Conservation (phyloP, 345 rosid species). For the Geranium brycei region DNA sequence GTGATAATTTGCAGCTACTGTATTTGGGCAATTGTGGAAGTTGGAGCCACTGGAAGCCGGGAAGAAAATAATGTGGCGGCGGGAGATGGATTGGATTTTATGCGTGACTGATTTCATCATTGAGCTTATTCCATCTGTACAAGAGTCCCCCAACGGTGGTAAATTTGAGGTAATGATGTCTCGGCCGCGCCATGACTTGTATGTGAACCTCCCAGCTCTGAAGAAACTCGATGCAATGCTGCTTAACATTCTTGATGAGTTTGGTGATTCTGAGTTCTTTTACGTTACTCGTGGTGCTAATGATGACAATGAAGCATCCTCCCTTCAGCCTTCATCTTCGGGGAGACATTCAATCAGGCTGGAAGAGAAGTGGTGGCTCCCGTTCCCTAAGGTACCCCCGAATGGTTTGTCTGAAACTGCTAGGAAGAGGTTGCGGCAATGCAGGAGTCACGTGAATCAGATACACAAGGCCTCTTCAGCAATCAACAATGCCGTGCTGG, state of each 20-base stretch:
- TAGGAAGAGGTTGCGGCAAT: constrained; percentile 38
- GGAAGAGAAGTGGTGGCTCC: constrained; percentile 54
- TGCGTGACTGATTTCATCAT: constrained; percentile 77
- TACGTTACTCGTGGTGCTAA: constrained; percentile 32
- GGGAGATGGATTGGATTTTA: constrained; percentile 84
- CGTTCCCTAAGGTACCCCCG: constrained; percentile 34
- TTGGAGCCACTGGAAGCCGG: constrained; percentile 73
- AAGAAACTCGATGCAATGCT: constrained; percentile 48
- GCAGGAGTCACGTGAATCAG: constrained; percentile 37
- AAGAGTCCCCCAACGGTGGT: constrained; percentile 46
- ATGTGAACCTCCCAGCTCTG: constrained; percentile 45
- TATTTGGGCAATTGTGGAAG: constrained; percentile 70
- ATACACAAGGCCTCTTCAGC: constrained; percentile 52
- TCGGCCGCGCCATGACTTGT: constrained; percentile 36
- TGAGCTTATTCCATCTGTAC: constrained; percentile 51
- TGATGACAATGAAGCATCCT: constrained; percentile 9
- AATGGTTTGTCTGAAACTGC: constrained; percentile 34
- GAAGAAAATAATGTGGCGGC: constrained; percentile 71
- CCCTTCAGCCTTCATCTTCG: constrained; percentile 12
- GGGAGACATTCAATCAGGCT: constrained; percentile 26
- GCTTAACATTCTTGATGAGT: constrained; percentile 36
- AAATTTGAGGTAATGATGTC: constrained; percentile 48
- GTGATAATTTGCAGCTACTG: constrained; percentile 46
- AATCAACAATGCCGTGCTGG: constrained; percentile 36
- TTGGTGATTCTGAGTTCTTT: constrained; percentile 31